Evolutionary conservation across 768 basidiomycete species (phyloP), one percentile per base, ranked within the genome.

Genomic region (Tricholoma bakamatsutake): DNA sequence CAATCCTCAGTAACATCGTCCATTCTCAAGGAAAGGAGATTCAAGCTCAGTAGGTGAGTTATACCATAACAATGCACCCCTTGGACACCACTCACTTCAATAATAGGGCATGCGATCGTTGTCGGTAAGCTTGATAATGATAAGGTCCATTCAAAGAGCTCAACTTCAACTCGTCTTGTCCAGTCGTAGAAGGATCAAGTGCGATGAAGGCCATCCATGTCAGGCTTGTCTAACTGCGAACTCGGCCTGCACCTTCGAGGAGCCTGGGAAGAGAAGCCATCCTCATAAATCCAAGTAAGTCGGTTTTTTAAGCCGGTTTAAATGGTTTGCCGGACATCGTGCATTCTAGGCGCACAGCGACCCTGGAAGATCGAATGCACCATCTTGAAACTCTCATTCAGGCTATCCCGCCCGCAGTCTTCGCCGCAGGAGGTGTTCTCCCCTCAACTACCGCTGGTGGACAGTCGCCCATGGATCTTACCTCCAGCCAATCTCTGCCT

Each of bases 141-240:
- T 39, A 33, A 50, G n/a, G 45, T 43, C 30, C 24, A 18, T 27
- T 9, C 42, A 24, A 55, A 48, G 37, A 48, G 15, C n/a, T 4
- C 30, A 31, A 8, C 17, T 48, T 60, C 17, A 61, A 53, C 9
- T 39, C 11, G 18, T 17, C 27, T 33, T 46, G 47, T 60, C 5
- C 61, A 92, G 90, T 17, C 87, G 90, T 53, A 77, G 90, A 63
- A 76, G 90, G 64, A 93, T 93, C 67, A 90, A 89, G 63, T 93
- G 90, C 65, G 90, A 93, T 62, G 90, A 93, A 67, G 90, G 90
- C 0, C 89, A 91, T 65, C 90, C 90, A 33, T 93, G 90, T 68
- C 88, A 92, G 71, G 88, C 90, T 11, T 93, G 90, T 68, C 70
- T 91, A n/a, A 85, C 86, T 5, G 87, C 90, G 10, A 87, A 80